Percentiles rank a stretch among this genome's conserved stretches.
Conservation (phyloP, 768 basidiomycete species). For the Serendipita sp. region DNA sequence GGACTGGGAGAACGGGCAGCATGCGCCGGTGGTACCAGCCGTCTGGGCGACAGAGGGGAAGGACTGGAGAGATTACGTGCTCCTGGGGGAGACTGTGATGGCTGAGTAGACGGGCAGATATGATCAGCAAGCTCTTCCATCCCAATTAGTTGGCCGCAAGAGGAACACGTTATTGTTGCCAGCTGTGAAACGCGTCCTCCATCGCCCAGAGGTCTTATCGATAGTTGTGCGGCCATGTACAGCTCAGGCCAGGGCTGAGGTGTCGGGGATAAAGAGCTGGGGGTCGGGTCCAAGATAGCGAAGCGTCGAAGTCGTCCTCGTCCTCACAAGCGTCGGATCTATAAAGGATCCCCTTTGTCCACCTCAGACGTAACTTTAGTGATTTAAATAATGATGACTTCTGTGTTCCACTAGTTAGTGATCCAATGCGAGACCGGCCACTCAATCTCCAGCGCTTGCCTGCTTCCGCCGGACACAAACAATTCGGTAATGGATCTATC, state of each 20-base stretch:
- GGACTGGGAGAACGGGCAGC: neutral
- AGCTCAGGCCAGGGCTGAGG: too few species aligned
- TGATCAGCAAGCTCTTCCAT: constrained; percentile 4
- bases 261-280: too few species aligned
- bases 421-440: neutral
- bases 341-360: neutral
- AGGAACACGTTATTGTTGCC: neutral
- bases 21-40: neutral
- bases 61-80: neutral
- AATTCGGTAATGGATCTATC: neutral
- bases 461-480: neutral
- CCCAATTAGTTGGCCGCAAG: neutral
- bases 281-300: too few species aligned
- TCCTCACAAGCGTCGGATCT: too few species aligned
- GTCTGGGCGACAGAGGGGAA: neutral
- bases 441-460: neutral
- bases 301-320: too few species aligned
- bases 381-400: too few species aligned
- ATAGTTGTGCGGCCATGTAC: constrained; percentile 2
- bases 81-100: neutral
- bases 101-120: neutral
- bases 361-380: neutral
- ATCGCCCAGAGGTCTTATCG: neutral
- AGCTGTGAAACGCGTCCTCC: neutral
- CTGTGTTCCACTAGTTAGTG: neutral